These are phyloP conservation scores for Lecanosticta acicola DNA, from an alignment of 2,329 filamentous ascomycete species.

Conservation along the genomic window DNA sequence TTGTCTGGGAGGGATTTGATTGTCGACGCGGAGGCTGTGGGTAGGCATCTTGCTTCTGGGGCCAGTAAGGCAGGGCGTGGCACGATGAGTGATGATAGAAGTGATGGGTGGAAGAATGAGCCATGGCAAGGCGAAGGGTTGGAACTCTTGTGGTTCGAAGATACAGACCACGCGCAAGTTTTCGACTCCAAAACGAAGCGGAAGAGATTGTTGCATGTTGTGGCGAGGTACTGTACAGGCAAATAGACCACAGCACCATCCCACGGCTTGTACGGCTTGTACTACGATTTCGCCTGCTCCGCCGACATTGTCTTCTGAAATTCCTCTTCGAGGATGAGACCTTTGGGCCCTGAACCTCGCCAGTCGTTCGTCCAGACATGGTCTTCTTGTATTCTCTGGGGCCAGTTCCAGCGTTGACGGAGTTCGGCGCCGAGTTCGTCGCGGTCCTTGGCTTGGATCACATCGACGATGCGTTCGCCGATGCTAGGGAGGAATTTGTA, in stretches of 20 bases:
- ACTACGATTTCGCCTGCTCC: background rate
- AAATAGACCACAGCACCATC: too few species aligned
- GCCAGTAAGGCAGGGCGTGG: constrained; percentile 14
- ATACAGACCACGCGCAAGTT: constrained; percentile 61
- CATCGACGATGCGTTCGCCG: constrained; percentile 50
- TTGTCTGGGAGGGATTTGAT: constrained; percentile 59
- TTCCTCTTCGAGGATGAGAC: constrained; percentile 34
- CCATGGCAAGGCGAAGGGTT: constrained; percentile 41
- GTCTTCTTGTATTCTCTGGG: constrained; percentile 34
- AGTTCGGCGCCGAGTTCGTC: constrained; percentile 44
- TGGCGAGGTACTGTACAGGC: constrained; percentile 9
- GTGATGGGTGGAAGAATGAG: constrained; percentile 25
- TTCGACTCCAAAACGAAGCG: constrained; percentile 39
- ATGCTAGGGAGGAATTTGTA: constrained; percentile 59
- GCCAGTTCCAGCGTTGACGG: constrained; percentile 57
- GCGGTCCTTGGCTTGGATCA: constrained; percentile 40
- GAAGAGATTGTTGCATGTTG: constrained; percentile 7
- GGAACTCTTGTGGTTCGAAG: constrained; percentile 56
- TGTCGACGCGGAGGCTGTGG: constrained; percentile 55
- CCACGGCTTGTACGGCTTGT: too few species aligned
- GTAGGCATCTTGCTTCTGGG: constrained; percentile 46
- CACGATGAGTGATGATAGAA: constrained; percentile 31
- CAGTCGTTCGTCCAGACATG: constrained; percentile 36
- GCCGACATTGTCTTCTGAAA: constrained; percentile 17
- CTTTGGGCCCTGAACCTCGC: constrained; percentile 33